These are phyloP conservation scores for Didymellaceae sp. DNA, from an alignment of 2,329 filamentous ascomycete genomes.

Conservation along the genomic window DNA sequence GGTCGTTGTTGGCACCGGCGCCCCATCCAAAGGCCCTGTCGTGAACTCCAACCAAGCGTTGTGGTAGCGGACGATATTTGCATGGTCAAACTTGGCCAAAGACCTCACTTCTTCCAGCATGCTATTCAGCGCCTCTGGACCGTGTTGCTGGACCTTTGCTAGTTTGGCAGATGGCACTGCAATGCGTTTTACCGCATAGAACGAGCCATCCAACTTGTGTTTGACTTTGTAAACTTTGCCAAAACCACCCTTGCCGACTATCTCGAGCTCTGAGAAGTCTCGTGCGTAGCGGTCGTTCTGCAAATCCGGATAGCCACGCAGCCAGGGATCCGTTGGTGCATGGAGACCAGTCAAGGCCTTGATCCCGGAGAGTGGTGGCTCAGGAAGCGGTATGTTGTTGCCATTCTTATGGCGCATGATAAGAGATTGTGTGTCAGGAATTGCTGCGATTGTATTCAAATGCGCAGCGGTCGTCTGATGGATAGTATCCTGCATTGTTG, in stretches of 20 bases:
- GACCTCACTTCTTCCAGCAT: conserved; percentile 68
- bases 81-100: conserved; percentile 67
- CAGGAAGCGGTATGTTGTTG: conserved; percentile 9
- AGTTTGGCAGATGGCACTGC: conserved; percentile 61
- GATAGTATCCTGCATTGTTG: conserved; percentile 49
- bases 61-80: conserved; percentile 71
- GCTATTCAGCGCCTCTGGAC: conserved; percentile 61
- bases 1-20: conserved; percentile 9
- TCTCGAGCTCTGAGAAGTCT: conserved; percentile 51
- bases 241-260: conserved; percentile 70
- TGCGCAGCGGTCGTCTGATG: conserved; percentile 37
- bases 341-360: conserved; percentile 24
- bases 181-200: conserved; percentile 72
- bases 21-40: conserved; percentile 20
- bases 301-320: conserved; percentile 39
- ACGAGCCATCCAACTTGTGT: conserved; percentile 66
- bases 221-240: conserved; percentile 68
- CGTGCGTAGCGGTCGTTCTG: conserved; percentile 42
- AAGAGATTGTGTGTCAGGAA: conserved; percentile 34
- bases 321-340: conserved; percentile 23
- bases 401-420: conserved; percentile 23
- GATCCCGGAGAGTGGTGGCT: conserved; percentile 22
- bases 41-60: conserved; percentile 67
- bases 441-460: conserved; percentile 29
- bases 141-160: conserved; percentile 59